Percentiles rank a stretch among this genome's conserved stretches.
phyloP scores from a whole-genome alignment of 805 yeast species.

The Brettanomyces naardenensis region DNA sequence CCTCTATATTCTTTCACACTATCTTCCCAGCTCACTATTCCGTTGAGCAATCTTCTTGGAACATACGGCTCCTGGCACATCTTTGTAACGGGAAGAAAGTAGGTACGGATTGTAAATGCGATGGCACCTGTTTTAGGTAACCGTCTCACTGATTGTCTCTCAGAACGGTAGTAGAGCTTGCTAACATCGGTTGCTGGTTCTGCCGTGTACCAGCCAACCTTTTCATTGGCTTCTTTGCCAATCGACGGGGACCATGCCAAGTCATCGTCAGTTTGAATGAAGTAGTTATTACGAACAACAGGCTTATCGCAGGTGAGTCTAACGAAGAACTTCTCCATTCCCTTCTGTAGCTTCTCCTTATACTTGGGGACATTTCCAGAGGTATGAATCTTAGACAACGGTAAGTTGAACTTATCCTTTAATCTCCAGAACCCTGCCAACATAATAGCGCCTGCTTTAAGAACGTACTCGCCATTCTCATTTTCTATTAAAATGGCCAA shows the following conservation, averaged over 20 bases:
- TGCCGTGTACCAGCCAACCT: constrained; percentile 63
- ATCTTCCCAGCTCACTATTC: constrained; percentile 50
- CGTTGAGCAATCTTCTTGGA: constrained; percentile 52
- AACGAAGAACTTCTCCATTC: constrained; percentile 60
- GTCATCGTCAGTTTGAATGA: constrained; percentile 54
- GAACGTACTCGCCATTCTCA: constrained; percentile 45
- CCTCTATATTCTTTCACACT: constrained; percentile 60
- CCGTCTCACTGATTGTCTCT: constrained; percentile 55
- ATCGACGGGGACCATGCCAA: constrained; percentile 60
- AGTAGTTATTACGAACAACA: constrained; percentile 60
- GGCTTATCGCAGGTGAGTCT: constrained; percentile 52
- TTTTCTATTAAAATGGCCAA: constrained; percentile 59
- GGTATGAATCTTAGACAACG: constrained; percentile 51
- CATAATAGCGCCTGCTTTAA: constrained; percentile 55
- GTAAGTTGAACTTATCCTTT: constrained; percentile 48
- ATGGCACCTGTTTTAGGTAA: constrained; percentile 52
- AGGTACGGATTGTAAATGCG: constrained; percentile 56
- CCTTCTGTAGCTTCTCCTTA: constrained; percentile 45
- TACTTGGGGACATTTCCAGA: constrained; percentile 64
- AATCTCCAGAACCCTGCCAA: constrained; percentile 68
- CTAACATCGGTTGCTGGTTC: constrained; percentile 36
- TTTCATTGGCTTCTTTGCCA: constrained; percentile 44
- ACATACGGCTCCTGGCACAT: constrained; percentile 52
- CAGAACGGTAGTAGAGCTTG: constrained; percentile 50
- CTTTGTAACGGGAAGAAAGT: constrained; percentile 47